A percentile compares a stretch with the other conserved stretches of the same genome.
Conservation (phyloP, 345 rosid genomes). For the Mangifera indica region DNA sequence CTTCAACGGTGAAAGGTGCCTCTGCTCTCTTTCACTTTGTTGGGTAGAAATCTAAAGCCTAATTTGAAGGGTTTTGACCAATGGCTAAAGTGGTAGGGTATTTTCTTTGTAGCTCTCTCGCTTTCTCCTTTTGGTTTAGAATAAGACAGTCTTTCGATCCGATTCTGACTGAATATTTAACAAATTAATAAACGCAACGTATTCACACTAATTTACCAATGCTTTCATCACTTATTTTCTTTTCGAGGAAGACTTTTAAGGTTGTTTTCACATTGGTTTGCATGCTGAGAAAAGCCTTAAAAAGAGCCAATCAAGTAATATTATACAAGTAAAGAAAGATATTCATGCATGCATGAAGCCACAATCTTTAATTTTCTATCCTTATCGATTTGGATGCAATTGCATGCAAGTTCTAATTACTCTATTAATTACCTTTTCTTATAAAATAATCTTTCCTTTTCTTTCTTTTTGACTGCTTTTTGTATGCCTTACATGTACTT, state of each 20-base stretch:
- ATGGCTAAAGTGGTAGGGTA: not conserved
- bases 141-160: not conserved
- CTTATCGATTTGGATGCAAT: not conserved
- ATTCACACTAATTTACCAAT: too few species aligned
- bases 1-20: not conserved
- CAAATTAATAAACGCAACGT: not conserved
- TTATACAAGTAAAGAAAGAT: not conserved
- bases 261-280: not conserved
- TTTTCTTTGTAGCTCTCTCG: not conserved
- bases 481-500: too few species aligned
- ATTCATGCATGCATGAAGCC: conserved; percentile 18
- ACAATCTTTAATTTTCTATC: not conserved
- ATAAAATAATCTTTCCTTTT: too few species aligned
- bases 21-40: not conserved
- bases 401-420: not conserved
- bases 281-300: not conserved
- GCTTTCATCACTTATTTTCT: not conserved
- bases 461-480: too few species aligned
- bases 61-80: conserved; percentile 25
- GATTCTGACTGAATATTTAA: not conserved
- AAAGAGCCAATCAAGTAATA: not conserved
- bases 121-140: not conserved
- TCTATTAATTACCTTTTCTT: not conserved
- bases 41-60: conserved; percentile 29
- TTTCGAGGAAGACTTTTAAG: not conserved